These are phyloP conservation scores for Rosa multiflora DNA, from an alignment of 306 rosid genomes.

Conservation along the genomic window DNA sequence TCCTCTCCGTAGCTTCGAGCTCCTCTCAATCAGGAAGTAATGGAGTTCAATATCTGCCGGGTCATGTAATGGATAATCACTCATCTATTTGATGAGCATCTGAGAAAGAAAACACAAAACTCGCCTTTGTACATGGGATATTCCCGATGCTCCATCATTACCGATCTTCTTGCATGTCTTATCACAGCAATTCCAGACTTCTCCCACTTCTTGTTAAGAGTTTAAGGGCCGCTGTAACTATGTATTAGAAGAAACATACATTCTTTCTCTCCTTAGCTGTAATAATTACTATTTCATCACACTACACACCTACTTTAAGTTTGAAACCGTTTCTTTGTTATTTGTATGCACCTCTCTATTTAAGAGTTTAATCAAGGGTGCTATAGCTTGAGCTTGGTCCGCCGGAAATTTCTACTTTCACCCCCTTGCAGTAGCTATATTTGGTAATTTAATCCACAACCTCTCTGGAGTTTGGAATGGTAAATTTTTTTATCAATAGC, in stretches of 20 bases:
- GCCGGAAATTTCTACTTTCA: not conserved
- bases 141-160: slow-evolving; percentile 21
- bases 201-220: slow-evolving; percentile 25
- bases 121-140: slow-evolving; percentile 40
- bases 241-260: slow-evolving; percentile 29
- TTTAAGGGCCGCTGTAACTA: slow-evolving; percentile 39
- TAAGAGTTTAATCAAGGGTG: not conserved
- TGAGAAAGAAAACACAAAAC: not conserved
- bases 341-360: not conserved
- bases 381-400: not conserved
- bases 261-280: slow-evolving; percentile 27
- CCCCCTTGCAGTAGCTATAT: not conserved
- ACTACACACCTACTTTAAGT: slow-evolving; percentile 1
- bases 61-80: slow-evolving; percentile 26
- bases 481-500: not conserved
- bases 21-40: slow-evolving; percentile 77
- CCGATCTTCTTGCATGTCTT: slow-evolving; percentile 26
- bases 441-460: not conserved
- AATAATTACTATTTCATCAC: slow-evolving; percentile 26
- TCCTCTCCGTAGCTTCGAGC: slow-evolving; percentile 85
- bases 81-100: slow-evolving; percentile 27
- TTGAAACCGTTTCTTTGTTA: slow-evolving; percentile 5
- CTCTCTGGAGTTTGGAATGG: not conserved
- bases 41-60: slow-evolving; percentile 1
- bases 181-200: slow-evolving; percentile 21